Evolutionary conservation across 1,284 basidiomycete genomes (phyloP).

Genomic region (Clitocybe nebularis): DNA sequence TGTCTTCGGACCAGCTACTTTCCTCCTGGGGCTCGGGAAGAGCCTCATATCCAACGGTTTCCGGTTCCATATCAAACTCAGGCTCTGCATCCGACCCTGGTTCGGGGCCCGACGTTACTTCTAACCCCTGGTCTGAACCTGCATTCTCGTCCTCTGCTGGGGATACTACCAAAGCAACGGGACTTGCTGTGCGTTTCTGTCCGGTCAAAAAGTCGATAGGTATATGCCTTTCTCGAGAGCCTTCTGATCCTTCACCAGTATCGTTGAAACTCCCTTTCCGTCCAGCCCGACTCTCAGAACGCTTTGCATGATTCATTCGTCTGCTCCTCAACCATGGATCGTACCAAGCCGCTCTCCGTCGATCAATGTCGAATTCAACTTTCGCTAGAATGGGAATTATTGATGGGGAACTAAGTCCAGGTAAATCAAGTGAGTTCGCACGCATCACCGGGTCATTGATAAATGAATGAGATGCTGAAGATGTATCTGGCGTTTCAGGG

Average conservation of each 20-base stretch:
- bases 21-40: conserved; percentile 26
- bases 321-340: conserved; percentile 71
- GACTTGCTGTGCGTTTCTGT: conserved; percentile 39
- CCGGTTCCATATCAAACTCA: conserved; percentile 4
- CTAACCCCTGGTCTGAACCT: conserved; percentile 14
- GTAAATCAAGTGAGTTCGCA: conserved; percentile 53
- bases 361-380: conserved; percentile 85
- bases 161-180: conserved; percentile 23
- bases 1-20: conserved; percentile 22
- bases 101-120: conserved; percentile 9
- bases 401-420: conserved; percentile 58
- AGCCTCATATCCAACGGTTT: conserved; percentile 23
- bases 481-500: conserved; percentile 56
- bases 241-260: conserved; percentile 17
- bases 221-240: conserved; percentile 25
- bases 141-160: conserved; percentile 23
- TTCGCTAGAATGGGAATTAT: conserved; percentile 81
- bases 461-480: conserved; percentile 27
- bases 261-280: conserved; percentile 24
- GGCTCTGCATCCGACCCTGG: conserved; percentile 9
- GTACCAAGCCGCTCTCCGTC: conserved; percentile 73
- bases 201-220: conserved; percentile 52
- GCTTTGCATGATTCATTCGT: conserved; percentile 51
- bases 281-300: conserved; percentile 39
- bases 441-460: conserved; percentile 37